Evolutionary conservation across 305 asterid genomes (phyloP).

Genomic region (Galium porrigens): DNA sequence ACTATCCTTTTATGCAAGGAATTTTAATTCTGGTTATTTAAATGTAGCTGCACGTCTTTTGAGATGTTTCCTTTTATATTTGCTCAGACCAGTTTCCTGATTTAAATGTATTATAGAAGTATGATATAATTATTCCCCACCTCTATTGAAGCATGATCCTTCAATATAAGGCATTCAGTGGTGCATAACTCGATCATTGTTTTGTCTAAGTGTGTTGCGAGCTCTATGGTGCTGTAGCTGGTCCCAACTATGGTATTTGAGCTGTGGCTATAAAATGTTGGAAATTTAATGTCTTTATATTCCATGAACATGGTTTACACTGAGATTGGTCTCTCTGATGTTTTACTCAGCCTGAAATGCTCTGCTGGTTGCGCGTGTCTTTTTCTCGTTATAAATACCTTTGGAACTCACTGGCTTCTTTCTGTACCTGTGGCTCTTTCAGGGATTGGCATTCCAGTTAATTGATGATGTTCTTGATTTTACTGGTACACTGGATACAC

Average conservation of each 20-base stretch:
- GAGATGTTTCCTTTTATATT: background rate
- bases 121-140: background rate
- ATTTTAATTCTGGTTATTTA: no score
- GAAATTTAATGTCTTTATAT: background rate
- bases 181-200: conserved; percentile 1
- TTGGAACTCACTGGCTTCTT: background rate
- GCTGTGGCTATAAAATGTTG: no score
- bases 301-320: background rate
- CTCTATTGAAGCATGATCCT: background rate
- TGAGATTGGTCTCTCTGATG: background rate
- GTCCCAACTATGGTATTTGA: background rate
- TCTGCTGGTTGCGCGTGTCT: background rate
- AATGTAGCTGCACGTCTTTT: background rate
- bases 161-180: background rate
- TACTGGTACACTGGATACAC: conserved; percentile 80
- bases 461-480: conserved; percentile 94
- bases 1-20: background rate
- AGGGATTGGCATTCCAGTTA: conserved; percentile 93
- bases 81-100: background rate
- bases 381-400: background rate
- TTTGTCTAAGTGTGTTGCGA: background rate
- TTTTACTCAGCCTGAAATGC: background rate
- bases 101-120: background rate
- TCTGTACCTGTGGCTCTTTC: conserved; percentile 11
- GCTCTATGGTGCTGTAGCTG: no score